These are phyloP conservation scores for Paecilomyces sp. DNA, from an alignment of 2,329 filamentous ascomycete genomes.

Conservation along the genomic window DNA sequence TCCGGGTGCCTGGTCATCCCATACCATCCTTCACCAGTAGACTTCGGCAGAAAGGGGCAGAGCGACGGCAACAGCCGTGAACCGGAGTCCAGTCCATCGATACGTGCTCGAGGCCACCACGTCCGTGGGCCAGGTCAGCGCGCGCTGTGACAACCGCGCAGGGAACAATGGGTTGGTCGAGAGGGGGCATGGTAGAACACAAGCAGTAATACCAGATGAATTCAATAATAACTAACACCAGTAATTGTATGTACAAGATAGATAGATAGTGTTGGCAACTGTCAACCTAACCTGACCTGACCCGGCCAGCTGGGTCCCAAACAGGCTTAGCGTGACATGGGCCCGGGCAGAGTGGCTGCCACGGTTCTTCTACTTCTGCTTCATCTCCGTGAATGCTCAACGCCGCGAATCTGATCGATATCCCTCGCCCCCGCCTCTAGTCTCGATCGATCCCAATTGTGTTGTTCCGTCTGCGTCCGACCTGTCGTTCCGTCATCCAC, in stretches of 20 bases:
- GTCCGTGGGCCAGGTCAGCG: not conserved
- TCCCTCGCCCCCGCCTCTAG: not conserved
- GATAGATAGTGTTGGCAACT: no score
- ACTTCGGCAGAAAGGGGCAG: not conserved
- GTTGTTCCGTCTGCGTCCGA: not conserved
- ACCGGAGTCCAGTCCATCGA: not conserved
- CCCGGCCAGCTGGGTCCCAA: not conserved
- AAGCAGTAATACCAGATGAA: no score
- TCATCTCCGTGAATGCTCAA: slow-evolving; percentile 3
- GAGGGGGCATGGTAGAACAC: no score
- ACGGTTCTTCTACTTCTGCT: slow-evolving; percentile 7
- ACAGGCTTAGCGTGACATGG: slow-evolving; percentile 9
- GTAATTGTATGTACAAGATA: no score
- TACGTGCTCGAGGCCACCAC: not conserved
- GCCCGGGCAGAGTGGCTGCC: slow-evolving; percentile 5
- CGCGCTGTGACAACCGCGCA: not conserved
- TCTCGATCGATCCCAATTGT: not conserved
- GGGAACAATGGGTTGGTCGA: not conserved
- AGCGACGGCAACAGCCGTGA: not conserved
- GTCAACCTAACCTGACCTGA: not conserved
- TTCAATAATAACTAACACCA: no score
- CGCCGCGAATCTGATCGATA: slow-evolving; percentile 2
- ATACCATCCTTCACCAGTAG: not conserved
- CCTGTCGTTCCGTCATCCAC: not conserved
- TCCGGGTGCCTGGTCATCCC: not conserved